Conservation (phyloP, 352 stramenopile genomes). For the Phytopythium ostracodes region DNA sequence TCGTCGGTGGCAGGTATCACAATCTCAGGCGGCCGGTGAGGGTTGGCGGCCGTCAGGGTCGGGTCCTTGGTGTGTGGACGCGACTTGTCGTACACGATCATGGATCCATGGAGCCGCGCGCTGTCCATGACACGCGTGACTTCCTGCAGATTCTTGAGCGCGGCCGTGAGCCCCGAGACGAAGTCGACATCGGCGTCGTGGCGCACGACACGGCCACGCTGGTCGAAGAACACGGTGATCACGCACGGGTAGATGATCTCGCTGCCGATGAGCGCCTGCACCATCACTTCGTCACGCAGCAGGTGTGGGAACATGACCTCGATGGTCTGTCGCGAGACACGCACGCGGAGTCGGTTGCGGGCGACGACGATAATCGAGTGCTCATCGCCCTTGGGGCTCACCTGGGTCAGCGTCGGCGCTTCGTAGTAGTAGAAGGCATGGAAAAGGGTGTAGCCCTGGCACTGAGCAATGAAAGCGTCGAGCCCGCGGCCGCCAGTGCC, state of each 20-base stretch:
- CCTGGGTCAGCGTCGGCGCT: conserved; percentile 8
- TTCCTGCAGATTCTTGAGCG: conserved; percentile 12
- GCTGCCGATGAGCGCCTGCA: conserved; percentile 28
- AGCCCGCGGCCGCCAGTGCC: background rate
- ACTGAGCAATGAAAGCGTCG: conserved; percentile 20
- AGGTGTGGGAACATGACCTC: conserved; percentile 32
- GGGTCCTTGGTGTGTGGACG: background rate
- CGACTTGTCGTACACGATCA: conserved; percentile 11
- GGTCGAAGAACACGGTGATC: conserved; percentile 25
- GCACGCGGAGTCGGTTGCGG: background rate
- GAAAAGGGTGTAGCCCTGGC: conserved; percentile 15
- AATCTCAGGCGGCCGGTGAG: background rate
- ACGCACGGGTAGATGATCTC: conserved; percentile 23
- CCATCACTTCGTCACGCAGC: conserved; percentile 24
- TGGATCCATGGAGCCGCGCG: conserved; percentile 11
- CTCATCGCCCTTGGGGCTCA: conserved; percentile 1
- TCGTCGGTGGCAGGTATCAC: background rate
- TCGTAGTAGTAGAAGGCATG: conserved; percentile 13
- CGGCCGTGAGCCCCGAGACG: conserved; percentile 13
- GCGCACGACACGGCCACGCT: conserved; percentile 17
- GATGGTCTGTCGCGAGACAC: conserved; percentile 10
- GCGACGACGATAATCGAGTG: conserved; percentile 7
- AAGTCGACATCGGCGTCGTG: conserved; percentile 23
- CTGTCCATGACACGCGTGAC: conserved; percentile 15
- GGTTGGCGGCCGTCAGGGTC: background rate